phyloP scores from a whole-genome alignment of 345 rosid genomes.

The Laguncularia racemosa region DNA sequence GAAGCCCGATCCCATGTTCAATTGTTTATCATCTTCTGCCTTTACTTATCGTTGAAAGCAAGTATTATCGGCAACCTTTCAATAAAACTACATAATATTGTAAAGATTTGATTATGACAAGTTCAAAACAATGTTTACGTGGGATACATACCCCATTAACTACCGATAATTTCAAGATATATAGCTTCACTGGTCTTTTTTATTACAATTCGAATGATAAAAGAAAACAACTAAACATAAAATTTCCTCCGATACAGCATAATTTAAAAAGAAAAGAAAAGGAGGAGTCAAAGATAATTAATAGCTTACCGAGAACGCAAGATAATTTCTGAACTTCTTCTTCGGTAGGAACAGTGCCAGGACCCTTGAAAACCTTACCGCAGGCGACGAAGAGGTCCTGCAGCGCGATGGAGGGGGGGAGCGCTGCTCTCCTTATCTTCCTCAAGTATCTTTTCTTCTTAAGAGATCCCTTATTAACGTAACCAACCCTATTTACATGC shows the following conservation, averaged over 20 bases:
- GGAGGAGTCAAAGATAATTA: not conserved
- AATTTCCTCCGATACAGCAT: not conserved
- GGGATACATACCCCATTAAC: too few species aligned
- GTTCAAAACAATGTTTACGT: too few species aligned
- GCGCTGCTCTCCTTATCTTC: slow-evolving; percentile 6
- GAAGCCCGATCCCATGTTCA: too few species aligned
- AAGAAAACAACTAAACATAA: too few species aligned
- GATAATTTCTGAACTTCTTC: slow-evolving; percentile 32
- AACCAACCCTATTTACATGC: slow-evolving; percentile 25
- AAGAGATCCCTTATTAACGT: slow-evolving; percentile 12
- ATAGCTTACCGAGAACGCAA: slow-evolving; percentile 46
- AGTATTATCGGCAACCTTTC: too few species aligned
- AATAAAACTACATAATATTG: too few species aligned
- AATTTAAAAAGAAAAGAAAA: not conserved
- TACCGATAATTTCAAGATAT: too few species aligned
- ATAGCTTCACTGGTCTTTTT: too few species aligned
- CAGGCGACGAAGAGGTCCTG: slow-evolving; percentile 46
- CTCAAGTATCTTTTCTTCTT: slow-evolving; percentile 22
- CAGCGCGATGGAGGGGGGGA: slow-evolving; percentile 15
- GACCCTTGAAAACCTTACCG: slow-evolving; percentile 42
- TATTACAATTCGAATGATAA: too few species aligned
- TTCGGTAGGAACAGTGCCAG: slow-evolving; percentile 43
- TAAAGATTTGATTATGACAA: too few species aligned
- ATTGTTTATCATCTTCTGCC: too few species aligned
- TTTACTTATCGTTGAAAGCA: too few species aligned